phyloP scores from a whole-genome alignment of 306 rosid species.

The Trifolium dubium region DNA sequence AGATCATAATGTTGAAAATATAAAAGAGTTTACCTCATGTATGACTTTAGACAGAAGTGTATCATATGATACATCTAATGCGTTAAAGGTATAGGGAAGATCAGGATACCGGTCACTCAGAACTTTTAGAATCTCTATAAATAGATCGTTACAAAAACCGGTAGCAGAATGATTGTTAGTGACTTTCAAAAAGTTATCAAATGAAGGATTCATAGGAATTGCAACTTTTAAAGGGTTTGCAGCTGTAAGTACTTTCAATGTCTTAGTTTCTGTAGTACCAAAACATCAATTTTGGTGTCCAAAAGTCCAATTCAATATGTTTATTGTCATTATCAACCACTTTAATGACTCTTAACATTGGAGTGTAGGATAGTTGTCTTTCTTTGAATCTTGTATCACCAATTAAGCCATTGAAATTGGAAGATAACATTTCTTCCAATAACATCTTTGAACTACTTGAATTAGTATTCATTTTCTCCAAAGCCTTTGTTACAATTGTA shows the following conservation, averaged over 20 bases:
- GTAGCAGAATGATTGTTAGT: constrained; percentile 17
- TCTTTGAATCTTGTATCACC: constrained; percentile 56
- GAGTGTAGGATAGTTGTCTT: constrained; percentile 29
- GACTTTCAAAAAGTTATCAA: constrained; percentile 50
- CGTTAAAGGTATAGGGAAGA: constrained; percentile 41
- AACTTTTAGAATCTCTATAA: not conserved
- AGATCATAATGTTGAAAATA: constrained; percentile 2
- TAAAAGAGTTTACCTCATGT: constrained; percentile 43
- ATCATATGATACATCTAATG: constrained; percentile 42
- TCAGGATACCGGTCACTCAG: constrained; percentile 40
- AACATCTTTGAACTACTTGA: constrained; percentile 35
- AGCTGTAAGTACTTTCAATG: constrained; percentile 54
- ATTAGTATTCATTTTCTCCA: constrained; percentile 35
- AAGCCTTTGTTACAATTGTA: constrained; percentile 46
- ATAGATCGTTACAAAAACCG: constrained; percentile 61
- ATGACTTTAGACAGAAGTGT: constrained; percentile 34
- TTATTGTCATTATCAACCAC: constrained; percentile 28
- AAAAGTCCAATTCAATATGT: constrained; percentile 48
- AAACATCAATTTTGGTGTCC: constrained; percentile 52
- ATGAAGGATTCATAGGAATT: constrained; percentile 51
- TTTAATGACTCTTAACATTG: no score
- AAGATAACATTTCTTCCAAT: constrained; percentile 39
- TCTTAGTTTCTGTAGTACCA: constrained; percentile 27
- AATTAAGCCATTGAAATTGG: constrained; percentile 55
- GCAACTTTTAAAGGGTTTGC: constrained; percentile 52